Evolutionary conservation across 495 filamentous ascomycete genomes (phyloP).

Genomic region (Terfezia boudieri): DNA sequence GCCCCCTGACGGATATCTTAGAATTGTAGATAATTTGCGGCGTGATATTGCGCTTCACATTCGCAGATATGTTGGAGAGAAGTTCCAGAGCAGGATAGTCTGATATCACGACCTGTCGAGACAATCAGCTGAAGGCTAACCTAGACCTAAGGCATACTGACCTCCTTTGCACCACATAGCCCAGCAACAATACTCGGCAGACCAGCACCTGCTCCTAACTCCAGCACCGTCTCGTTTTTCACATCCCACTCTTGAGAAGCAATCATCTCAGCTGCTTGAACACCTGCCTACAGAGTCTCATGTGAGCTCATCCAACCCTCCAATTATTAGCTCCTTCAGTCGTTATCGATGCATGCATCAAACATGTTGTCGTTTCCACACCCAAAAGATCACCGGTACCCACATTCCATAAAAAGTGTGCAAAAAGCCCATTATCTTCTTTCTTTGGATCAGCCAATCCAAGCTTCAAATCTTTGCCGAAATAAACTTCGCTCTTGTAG

Average conservation of each 20-base stretch:
- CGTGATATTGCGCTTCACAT: slow-evolving; percentile 33
- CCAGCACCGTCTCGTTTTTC: slow-evolving; percentile 22
- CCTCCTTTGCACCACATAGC: slow-evolving; percentile 37
- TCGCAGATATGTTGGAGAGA: slow-evolving; percentile 35
- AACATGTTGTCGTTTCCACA: no score
- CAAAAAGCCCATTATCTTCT: slow-evolving; percentile 42
- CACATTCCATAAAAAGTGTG: slow-evolving; percentile 66
- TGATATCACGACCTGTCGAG: slow-evolving; percentile 27
- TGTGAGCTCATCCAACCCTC: not conserved
- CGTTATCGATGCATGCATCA: not conserved
- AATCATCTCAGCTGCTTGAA: slow-evolving; percentile 15
- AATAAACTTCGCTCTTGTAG: slow-evolving; percentile 27
- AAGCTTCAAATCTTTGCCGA: slow-evolving; percentile 23
- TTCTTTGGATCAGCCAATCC: slow-evolving; percentile 31
- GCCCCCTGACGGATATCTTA: slow-evolving; percentile 32
- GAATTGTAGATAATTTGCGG: slow-evolving; percentile 3
- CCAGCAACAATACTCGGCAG: slow-evolving; percentile 46
- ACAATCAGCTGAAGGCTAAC: slow-evolving; percentile 1
- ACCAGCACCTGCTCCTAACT: slow-evolving; percentile 46
- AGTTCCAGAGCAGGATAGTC: slow-evolving; percentile 57
- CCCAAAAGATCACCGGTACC: not conserved
- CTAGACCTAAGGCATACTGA: slow-evolving; percentile 12
- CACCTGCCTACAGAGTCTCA: slow-evolving; percentile 6
- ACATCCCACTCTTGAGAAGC: slow-evolving; percentile 16
- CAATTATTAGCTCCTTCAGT: not conserved